Evolutionary conservation across 1,284 basidiomycete genomes (phyloP), one percentile per base, ranked within the genome.

Genomic region (Wallemia hederae): DNA sequence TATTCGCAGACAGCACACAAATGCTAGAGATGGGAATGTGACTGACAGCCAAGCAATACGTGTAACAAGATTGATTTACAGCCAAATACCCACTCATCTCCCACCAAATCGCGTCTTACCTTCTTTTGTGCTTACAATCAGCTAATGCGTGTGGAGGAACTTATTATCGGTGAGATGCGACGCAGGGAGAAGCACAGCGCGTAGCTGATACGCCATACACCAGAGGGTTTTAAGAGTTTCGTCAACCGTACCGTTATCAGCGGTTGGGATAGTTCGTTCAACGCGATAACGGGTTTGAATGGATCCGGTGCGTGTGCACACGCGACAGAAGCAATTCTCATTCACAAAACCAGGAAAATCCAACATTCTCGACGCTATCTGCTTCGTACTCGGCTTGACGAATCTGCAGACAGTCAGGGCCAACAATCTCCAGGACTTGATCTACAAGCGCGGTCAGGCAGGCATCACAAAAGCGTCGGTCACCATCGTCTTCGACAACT

Each of bases 401-500:
- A 92, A 94, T 70, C 84, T 91, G 81, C 75, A 82, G 14, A 81
- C 82, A 65, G 88, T 83, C 75, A 84, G 92, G 64, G 94, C 92
- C 0, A 80, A 84, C 66, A 98, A 96, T 72, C 83, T 94, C 66
- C 87, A 91, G 71, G 94, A 99, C 70, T 80, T 98, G 65, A 97
- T 98, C 63, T 94, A 94, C 77, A 94, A 86, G 71, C 87, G 92
- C 57, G 94, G 94, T 1, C 91, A 97, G 70, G 92, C 94, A 11
- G 94, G 94, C 22, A 78, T 98, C 63, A 91, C 88, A 2, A 94
- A 94, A 74, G 94, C 94, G 0, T 92, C 88, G 63, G 94, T 99
- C 1, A 97, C 94, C 17, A 90, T 98, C 67, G 91, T 98, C 0
- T 99, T 99, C 70, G 89, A 98, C 76, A 99, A 99, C 70, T 85